Conservation (phyloP, 306 rosid genomes). For the Casuarina equisetifolia region DNA sequence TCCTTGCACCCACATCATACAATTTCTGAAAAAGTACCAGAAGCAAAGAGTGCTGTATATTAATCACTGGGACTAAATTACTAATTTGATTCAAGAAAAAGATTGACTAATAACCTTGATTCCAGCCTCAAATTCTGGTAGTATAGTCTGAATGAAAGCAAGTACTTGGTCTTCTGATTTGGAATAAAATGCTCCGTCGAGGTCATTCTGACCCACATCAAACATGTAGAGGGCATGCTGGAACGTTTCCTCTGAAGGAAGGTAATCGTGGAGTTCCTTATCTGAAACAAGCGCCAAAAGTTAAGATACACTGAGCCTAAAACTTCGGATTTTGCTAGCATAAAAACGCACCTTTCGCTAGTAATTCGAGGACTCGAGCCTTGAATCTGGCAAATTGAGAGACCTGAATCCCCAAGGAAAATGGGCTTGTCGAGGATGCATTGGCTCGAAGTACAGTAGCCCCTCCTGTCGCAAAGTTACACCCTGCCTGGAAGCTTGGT, state of each 20-base stretch:
- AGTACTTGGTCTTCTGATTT: slow-evolving; percentile 33
- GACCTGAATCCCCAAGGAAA: slow-evolving; percentile 38
- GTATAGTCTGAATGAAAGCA: slow-evolving; percentile 26
- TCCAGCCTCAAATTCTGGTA: slow-evolving; percentile 33
- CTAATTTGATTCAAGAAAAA: not conserved
- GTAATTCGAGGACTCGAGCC: slow-evolving; percentile 28
- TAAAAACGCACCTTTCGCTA: slow-evolving; percentile 25
- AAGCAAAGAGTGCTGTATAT: not conserved
- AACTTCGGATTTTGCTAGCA: too few relatives aligned
- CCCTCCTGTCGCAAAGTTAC: slow-evolving; percentile 41
- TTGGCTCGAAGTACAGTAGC: slow-evolving; percentile 41
- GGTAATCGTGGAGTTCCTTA: slow-evolving; percentile 13
- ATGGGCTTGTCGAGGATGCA: slow-evolving; percentile 30
- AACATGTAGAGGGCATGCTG: slow-evolving; percentile 36
- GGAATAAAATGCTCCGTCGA: slow-evolving; percentile 32
- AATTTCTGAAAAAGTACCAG: slow-evolving; percentile 28
- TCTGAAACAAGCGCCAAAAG: slow-evolving; percentile 14
- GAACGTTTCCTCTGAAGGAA: slow-evolving; percentile 36
- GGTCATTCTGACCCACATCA: slow-evolving; percentile 45
- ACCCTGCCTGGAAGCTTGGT: slow-evolving; percentile 42
- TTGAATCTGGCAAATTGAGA: slow-evolving; percentile 36
- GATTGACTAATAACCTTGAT: slow-evolving; percentile 16
- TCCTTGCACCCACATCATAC: slow-evolving; percentile 34
- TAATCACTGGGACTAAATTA: not conserved
- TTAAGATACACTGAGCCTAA: not conserved